phyloP scores from a whole-genome alignment of 148 eudicot genomes.

The Arbutus unedo region DNA sequence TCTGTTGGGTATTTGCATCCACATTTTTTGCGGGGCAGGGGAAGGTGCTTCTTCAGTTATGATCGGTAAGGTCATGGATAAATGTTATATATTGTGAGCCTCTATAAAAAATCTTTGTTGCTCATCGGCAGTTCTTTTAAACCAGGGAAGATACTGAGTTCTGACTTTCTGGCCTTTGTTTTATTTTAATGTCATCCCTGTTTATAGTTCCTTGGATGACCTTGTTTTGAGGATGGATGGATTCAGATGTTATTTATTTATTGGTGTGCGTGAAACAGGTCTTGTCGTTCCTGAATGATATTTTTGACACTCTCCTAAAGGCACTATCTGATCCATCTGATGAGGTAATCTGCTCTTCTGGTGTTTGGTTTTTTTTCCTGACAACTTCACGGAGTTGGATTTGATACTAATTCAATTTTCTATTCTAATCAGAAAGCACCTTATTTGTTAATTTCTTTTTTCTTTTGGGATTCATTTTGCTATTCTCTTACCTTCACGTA shows the following conservation, averaged over 20 bases:
- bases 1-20: background rate
- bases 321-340: constrained; percentile 94
- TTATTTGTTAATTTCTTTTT: background rate
- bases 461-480: constrained; percentile 1
- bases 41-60: too few species aligned
- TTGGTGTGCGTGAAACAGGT: constrained; percentile 52
- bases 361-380: background rate
- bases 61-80: too few species aligned
- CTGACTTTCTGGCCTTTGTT: background rate
- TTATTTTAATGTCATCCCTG: background rate
- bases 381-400: background rate
- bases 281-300: constrained; percentile 66
- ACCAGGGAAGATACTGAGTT: background rate
- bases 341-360: constrained; percentile 52
- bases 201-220: background rate
- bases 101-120: too few species aligned
- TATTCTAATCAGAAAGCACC: background rate
- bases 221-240: constrained; percentile 16
- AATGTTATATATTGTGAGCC: too few species aligned
- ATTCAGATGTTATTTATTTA: constrained; percentile 17
- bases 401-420: background rate
- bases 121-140: too few species aligned
- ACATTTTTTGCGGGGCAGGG: background rate
- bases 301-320: constrained; percentile 82
- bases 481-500: background rate